Evolutionary conservation across 306 rosid genomes (phyloP).

Genomic region (Geum urbanum): DNA sequence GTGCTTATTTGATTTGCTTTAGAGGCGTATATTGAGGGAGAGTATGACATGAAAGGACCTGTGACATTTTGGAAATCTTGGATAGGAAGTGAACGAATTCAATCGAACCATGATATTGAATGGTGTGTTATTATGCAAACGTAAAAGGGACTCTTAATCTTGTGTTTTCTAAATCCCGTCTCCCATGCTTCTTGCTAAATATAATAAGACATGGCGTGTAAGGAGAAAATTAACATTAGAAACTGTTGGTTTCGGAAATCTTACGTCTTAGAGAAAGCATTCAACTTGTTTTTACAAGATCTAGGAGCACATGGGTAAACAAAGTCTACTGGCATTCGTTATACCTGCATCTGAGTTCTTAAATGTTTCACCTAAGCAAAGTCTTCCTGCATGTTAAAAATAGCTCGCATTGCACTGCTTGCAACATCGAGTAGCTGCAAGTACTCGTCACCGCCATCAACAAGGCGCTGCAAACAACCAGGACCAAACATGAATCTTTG

Average conservation of each 20-base stretch:
- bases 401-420: slow-evolving; percentile 64
- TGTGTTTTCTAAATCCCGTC: slow-evolving; percentile 9
- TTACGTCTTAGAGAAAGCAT: background rate
- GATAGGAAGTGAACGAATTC: background rate
- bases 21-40: slow-evolving; percentile 8
- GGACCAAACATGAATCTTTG: slow-evolving; percentile 19
- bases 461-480: slow-evolving; percentile 61
- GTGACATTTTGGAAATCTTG: background rate
- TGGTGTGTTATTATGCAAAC: slow-evolving; percentile 2
- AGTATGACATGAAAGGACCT: background rate
- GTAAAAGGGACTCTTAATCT: background rate
- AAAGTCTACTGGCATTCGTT: no score
- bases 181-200: slow-evolving; percentile 14
- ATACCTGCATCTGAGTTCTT: background rate
- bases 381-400: slow-evolving; percentile 56
- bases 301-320: slow-evolving; percentile 3
- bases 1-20: background rate
- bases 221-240: background rate
- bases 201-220: background rate
- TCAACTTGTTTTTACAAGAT: slow-evolving; percentile 7
- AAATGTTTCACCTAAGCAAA: slow-evolving; percentile 30
- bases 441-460: slow-evolving; percentile 88
- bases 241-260: background rate
- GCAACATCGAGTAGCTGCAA: slow-evolving; percentile 83
- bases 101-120: background rate